Base-by-base conservation (phyloP, 1,139 yeast species). In the Suhomyces kunorum region DNA sequence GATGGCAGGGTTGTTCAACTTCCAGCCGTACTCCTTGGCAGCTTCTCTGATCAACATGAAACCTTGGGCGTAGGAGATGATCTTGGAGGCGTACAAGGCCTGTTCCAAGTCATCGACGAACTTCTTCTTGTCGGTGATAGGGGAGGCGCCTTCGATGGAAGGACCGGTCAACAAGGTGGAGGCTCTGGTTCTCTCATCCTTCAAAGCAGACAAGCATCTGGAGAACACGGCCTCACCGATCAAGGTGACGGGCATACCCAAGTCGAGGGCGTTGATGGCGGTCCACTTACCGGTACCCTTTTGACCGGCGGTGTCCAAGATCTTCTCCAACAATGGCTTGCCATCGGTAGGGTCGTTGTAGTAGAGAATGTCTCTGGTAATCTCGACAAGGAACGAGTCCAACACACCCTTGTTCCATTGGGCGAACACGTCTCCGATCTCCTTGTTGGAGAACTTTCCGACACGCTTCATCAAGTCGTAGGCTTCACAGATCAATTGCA, bases 201-300 rank as follows among this genome's bases (percentile, higher is more conserved):
- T 92, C 65, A 92, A 72, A 47, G 98, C 87, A 54, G 98, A 90
- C 62, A 92, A 76, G 76, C 96, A 87, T 78, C 98, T 87, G 51
- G 98, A 78, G 66, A 92, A 90, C 55, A 92, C 98, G 46, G 98
- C 98, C 78, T 92, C 98, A 70, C 98, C 97, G 61, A 92, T 92
- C 66, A 92, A 80, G 51, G 98, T 89, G 61, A 92, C 96, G 55
- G 98, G 98, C 84, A 87, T 87, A 71, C 98, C 98, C 61, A 92
- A 80, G 71, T 92, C 98, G 61, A 92, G 79, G 50, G 98, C 98
- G 67, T 89, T 89, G 68, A 90, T 87, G 52, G 98, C 98, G 56
- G 98, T 92, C 98, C 98, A 92, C 79, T 92, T 92, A 76, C 98
- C 98, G 55, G 98, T 92, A 81, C 98, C 98, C 81, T 92, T 92